These are phyloP conservation scores for Sporobolomyces roseus DNA, from an alignment of 768 basidiomycete genomes.

Conservation along the genomic window DNA sequence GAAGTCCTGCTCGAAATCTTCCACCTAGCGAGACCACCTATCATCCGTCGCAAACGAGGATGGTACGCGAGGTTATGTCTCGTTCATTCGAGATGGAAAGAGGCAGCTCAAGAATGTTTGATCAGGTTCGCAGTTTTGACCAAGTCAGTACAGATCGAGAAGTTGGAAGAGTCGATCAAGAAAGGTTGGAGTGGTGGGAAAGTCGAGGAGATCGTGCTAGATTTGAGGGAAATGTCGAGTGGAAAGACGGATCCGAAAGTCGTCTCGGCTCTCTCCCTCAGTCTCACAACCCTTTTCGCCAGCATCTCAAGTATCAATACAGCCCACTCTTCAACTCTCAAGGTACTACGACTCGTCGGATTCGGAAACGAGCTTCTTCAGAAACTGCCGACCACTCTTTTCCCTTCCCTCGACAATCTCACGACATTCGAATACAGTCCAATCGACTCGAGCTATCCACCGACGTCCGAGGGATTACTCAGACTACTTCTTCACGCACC, in stretches of 20 bases:
- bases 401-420: not conserved
- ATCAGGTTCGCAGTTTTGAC: not conserved
- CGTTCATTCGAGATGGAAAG: conserved; percentile 21
- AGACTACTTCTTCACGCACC: not conserved
- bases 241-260: not conserved
- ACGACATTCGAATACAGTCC: conserved; percentile 13
- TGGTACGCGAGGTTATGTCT: not conserved
- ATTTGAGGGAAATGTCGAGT: conserved; percentile 9
- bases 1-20: conserved; percentile 27
- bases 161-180: not conserved
- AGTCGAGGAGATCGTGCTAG: conserved; percentile 21
- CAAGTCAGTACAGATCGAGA: not conserved
- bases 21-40: conserved; percentile 4
- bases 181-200: not conserved
- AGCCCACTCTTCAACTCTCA: not conserved
- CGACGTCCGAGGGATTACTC: not conserved
- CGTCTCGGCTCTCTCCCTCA: not conserved
- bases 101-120: not conserved
- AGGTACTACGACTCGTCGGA: not conserved
- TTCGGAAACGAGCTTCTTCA: conserved; percentile 7
- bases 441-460: not conserved
- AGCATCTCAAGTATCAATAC: too few species aligned
- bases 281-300: too few species aligned
- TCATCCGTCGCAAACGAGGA: not conserved
- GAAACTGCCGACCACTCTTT: not conserved